These are phyloP conservation scores for Flagelloscypha sp. DNA, from an alignment of 768 basidiomycete species.

Conservation along the genomic window DNA sequence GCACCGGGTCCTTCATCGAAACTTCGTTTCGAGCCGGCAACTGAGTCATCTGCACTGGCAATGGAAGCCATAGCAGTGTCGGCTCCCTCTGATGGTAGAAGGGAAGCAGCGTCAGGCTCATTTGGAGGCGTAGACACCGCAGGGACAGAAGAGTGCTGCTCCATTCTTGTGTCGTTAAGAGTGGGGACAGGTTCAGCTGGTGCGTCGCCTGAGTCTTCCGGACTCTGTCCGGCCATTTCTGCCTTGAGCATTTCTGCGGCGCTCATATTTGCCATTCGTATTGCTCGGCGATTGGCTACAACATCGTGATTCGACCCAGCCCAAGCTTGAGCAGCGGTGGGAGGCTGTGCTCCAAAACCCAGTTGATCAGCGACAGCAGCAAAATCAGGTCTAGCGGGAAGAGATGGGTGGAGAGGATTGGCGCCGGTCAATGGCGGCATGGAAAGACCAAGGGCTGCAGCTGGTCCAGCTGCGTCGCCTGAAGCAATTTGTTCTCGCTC, in stretches of 20 bases:
- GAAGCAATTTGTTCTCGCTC: constrained; percentile 37
- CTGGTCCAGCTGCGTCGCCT: constrained; percentile 20
- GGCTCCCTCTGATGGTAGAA: constrained; percentile 17
- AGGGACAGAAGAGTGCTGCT: constrained; percentile 11
- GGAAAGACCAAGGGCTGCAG: constrained; percentile 21
- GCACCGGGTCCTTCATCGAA: constrained; percentile 39
- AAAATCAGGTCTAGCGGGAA: constrained; percentile 66
- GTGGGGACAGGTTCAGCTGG: constrained; percentile 28
- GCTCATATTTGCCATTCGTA: constrained; percentile 94
- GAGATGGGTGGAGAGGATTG: constrained; percentile 45
- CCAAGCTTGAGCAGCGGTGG: constrained; percentile 63
- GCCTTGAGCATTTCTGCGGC: constrained; percentile 92
- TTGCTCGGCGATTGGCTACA: constrained; percentile 81
- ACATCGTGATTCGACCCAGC: constrained; percentile 86
- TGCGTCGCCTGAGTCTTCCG: constrained; percentile 27
- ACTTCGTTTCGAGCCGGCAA: constrained; percentile 35
- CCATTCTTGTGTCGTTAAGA: not conserved
- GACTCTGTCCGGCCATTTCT: constrained; percentile 64
- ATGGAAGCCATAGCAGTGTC: constrained; percentile 11
- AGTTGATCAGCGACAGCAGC: constrained; percentile 72
- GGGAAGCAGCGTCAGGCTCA: constrained; percentile 6
- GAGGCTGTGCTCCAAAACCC: constrained; percentile 58
- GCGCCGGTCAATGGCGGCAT: constrained; percentile 6
- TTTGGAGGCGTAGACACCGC: constrained; percentile 7
- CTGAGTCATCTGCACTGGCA: constrained; percentile 1